Evolutionary conservation across 345 rosid genomes (phyloP).

Genomic region (Populus pruinosa): DNA sequence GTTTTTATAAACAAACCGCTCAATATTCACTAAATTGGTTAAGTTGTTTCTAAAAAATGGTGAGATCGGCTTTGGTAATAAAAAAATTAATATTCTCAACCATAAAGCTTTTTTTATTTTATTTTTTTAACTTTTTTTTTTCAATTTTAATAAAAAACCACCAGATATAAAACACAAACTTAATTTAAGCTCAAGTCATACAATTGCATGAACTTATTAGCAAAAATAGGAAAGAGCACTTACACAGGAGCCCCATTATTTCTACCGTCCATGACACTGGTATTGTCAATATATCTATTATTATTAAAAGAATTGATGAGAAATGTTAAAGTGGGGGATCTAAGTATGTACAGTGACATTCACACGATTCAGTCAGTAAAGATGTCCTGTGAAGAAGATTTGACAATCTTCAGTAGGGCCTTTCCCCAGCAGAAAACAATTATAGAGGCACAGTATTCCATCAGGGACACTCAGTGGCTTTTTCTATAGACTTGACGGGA

Average conservation of each 20-base stretch:
- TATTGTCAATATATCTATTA: not conserved
- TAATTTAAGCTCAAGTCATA: not conserved
- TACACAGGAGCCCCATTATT: not conserved
- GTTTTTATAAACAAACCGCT: no score
- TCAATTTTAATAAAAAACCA: no score
- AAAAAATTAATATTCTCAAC: no score
- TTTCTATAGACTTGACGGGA: not conserved
- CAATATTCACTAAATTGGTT: no score
- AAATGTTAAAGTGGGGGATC: not conserved
- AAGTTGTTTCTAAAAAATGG: accelerated
- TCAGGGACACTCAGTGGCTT: not conserved
- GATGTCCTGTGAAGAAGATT: slow-evolving; percentile 8
- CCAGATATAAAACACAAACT: no score
- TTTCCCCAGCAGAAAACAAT: slow-evolving; percentile 2
- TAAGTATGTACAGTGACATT: not conserved
- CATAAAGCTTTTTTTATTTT: no score
- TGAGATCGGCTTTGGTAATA: accelerated
- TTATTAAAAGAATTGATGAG: not conserved
- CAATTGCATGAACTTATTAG: not conserved
- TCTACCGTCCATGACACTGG: not conserved
- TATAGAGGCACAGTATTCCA: not conserved
- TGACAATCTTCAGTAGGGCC: slow-evolving; percentile 3
- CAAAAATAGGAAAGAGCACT: not conserved
- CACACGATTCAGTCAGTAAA: not conserved
- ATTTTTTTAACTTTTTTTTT: no score